A percentile compares a stretch with the other conserved stretches of the same genome.
phyloP scores from a whole-genome alignment of 2,329 filamentous ascomycete species.

The Talaromyces atroroseus region DNA sequence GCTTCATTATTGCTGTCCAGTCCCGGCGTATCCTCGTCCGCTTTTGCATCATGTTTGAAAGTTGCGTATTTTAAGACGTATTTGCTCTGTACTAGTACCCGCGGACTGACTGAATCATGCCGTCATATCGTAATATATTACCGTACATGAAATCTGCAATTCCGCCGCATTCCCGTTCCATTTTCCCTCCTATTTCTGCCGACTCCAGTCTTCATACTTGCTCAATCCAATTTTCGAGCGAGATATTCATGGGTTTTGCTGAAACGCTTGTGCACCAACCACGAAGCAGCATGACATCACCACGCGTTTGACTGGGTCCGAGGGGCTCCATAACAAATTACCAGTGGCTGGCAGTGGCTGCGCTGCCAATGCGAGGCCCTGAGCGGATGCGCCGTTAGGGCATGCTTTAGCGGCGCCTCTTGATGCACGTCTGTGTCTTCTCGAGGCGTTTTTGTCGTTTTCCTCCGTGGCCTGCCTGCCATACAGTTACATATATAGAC shows the following conservation, averaged over 20 bases:
- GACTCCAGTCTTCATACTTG: not conserved
- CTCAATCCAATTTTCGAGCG: not conserved
- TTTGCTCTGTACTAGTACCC: not conserved
- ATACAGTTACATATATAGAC: too few species aligned
- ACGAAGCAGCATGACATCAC: constrained; percentile 9
- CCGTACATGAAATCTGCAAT: not conserved
- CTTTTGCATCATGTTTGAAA: not conserved
- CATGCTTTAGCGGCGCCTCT: not conserved
- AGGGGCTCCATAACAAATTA: not conserved
- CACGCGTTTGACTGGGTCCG: not conserved
- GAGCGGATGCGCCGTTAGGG: not conserved
- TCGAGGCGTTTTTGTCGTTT: too few species aligned
- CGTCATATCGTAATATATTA: constrained; percentile 5
- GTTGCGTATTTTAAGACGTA: too few species aligned
- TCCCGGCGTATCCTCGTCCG: constrained; percentile 4
- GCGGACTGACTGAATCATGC: constrained; percentile 10
- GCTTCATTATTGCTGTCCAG: not conserved
- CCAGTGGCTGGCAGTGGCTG: not conserved
- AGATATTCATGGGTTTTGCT: not conserved
- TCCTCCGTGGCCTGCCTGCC: too few species aligned
- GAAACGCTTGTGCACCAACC: not conserved
- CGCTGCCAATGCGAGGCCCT: not conserved
- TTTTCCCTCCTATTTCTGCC: not conserved
- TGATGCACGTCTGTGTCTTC: too few species aligned
- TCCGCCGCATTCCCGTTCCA: not conserved